Percentiles rank a stretch among this genome's conserved stretches.
Evolutionary conservation across 2,329 filamentous ascomycete genomes (phyloP).

Genomic region (Fusarium multiceps): DNA sequence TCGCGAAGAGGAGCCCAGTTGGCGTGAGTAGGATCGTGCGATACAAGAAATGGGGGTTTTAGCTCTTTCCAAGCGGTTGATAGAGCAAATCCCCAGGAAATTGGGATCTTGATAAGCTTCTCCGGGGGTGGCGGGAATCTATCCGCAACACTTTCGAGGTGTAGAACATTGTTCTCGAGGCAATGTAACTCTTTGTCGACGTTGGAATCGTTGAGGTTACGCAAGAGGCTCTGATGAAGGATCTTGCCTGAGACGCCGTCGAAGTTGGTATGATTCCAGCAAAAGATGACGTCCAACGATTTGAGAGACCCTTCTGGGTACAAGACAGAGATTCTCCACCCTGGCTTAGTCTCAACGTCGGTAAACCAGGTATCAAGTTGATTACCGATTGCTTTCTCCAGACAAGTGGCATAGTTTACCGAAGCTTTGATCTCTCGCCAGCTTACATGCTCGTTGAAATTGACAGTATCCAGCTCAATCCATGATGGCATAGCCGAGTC

Average conservation of each 20-base stretch:
- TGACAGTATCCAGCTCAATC: constrained; percentile 24
- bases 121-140: constrained; percentile 44
- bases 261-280: constrained; percentile 43
- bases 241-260: constrained; percentile 50
- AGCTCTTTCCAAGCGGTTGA: constrained; percentile 36
- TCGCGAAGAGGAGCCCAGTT: constrained; percentile 44
- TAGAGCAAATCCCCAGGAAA: constrained; percentile 32
- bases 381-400: constrained; percentile 11
- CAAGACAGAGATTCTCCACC: constrained; percentile 43
- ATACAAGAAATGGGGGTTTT: constrained; percentile 25
- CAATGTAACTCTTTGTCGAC: background rate
- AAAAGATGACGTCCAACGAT: constrained; percentile 44
- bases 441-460: constrained; percentile 26
- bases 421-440: constrained; percentile 24
- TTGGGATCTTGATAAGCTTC: constrained; percentile 33
- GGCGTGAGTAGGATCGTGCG: constrained; percentile 17
- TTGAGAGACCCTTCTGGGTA: background rate
- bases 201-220: constrained; percentile 39
- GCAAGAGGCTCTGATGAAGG: constrained; percentile 47
- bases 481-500: constrained; percentile 35
- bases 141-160: constrained; percentile 15
- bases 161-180: constrained; percentile 3
- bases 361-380: constrained; percentile 38
- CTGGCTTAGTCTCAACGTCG: constrained; percentile 39
- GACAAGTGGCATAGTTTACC: background rate